Conservation (phyloP, 352 stramenopile species). For the Blastocystis sp. region DNA sequence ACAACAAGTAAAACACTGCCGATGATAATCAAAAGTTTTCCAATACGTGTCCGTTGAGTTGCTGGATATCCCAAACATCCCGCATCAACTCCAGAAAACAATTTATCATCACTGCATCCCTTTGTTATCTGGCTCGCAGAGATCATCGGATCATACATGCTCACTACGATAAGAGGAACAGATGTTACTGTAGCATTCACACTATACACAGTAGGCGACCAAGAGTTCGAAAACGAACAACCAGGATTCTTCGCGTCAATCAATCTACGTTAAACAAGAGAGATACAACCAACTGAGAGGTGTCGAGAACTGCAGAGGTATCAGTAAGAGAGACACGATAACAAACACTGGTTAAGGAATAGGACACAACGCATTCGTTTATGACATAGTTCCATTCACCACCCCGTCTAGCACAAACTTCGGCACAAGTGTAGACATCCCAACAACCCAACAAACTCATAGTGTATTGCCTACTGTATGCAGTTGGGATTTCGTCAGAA, state of each 20-base stretch:
- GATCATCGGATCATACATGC: neutral
- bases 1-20: neutral
- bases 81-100: neutral
- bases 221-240: neutral
- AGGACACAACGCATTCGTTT: neutral
- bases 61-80: neutral
- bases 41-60: neutral
- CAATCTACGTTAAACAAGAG: neutral
- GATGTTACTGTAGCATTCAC: neutral
- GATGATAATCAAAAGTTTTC: neutral
- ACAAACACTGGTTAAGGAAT: neutral
- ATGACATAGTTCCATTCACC: neutral
- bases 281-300: neutral
- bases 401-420: neutral
- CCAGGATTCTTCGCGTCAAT: neutral
- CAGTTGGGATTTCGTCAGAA: neutral
- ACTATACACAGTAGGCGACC: neutral
- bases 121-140: constrained; percentile 1
- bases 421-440: neutral
- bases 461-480: neutral
- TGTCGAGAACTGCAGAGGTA: neutral
- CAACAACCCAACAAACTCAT: neutral
- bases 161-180: neutral
- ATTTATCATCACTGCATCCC: constrained; percentile 28
- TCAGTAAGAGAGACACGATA: neutral